These are phyloP conservation scores for Bimuria novae-zelandiae DNA, from an alignment of 2,329 filamentous ascomycete genomes.

Conservation along the genomic window DNA sequence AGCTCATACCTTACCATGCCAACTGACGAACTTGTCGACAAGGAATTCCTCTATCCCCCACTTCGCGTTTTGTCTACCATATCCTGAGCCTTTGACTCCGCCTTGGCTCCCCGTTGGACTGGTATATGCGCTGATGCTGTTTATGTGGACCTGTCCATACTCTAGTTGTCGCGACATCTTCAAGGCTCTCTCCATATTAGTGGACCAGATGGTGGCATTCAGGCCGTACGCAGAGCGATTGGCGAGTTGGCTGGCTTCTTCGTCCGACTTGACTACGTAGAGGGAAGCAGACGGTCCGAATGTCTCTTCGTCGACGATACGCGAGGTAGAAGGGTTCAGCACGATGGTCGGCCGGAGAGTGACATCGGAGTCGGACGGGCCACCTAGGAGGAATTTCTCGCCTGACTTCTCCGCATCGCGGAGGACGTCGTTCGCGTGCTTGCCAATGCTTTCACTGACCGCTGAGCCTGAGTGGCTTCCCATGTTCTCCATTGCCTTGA, in stretches of 20 bases:
- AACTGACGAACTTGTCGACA: conserved; percentile 42
- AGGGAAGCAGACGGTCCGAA: conserved; percentile 78
- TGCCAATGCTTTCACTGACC: conserved; percentile 22
- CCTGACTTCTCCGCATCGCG: conserved; percentile 60
- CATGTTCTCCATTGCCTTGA: conserved; percentile 49
- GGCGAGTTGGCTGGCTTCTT: conserved; percentile 73
- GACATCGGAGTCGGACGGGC: conserved; percentile 58
- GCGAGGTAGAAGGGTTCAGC: conserved; percentile 56
- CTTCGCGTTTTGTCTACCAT: conserved; percentile 49
- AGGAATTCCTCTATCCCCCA: conserved; percentile 52
- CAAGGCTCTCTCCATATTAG: conserved; percentile 57
- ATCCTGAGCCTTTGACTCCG: conserved; percentile 53
- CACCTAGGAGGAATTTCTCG: conserved; percentile 58
- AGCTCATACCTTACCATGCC: conserved; percentile 27
- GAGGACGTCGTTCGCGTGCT: conserved; percentile 49
- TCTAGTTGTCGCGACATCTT: conserved; percentile 52
- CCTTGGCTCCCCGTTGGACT: conserved; percentile 51
- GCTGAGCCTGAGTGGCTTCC: conserved; percentile 44
- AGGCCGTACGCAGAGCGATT: conserved; percentile 82
- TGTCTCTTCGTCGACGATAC: conserved; percentile 72
- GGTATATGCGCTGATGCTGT: conserved; percentile 53
- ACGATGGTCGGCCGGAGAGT: conserved; percentile 66
- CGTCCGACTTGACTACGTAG: conserved; percentile 66
- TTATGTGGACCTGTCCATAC: conserved; percentile 51
- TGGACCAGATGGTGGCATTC: conserved; percentile 71